Evolutionary conservation across 768 basidiomycete genomes (phyloP).

Genomic region (Tephrocybe sp.): DNA sequence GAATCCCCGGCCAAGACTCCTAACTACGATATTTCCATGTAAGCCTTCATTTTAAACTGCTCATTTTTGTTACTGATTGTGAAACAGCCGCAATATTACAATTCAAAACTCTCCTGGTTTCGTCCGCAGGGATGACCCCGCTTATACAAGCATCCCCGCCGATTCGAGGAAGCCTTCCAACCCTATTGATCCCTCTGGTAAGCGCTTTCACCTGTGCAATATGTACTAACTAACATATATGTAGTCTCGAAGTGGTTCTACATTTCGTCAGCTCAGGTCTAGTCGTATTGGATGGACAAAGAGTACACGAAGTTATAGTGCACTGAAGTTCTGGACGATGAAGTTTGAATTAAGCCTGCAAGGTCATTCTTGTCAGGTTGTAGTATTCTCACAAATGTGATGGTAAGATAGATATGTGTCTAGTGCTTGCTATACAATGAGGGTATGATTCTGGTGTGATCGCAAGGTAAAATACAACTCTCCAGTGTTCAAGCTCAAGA

Average conservation of each 20-base stretch:
- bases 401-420: too few relatives aligned
- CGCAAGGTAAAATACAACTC: constrained; percentile 17
- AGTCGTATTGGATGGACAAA: constrained; percentile 16
- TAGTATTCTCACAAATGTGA: too few relatives aligned
- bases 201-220: constrained; percentile 24
- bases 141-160: constrained; percentile 65
- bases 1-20: constrained; percentile 74
- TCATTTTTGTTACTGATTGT: constrained; percentile 5
- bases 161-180: constrained; percentile 85
- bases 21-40: constrained; percentile 84
- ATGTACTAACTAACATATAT: constrained; percentile 6
- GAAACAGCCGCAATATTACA: constrained; percentile 75
- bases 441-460: constrained; percentile 11
- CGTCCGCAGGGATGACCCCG: constrained; percentile 58
- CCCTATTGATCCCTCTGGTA: constrained; percentile 89
- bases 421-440: constrained; percentile 18
- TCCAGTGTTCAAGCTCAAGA: constrained; percentile 19
- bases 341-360: too few relatives aligned
- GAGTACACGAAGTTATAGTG: background rate
- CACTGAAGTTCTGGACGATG: background rate
- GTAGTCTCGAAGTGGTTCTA: constrained; percentile 93
- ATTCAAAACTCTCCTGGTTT: constrained; percentile 73
- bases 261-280: constrained; percentile 87
- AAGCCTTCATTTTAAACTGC: constrained; percentile 27
- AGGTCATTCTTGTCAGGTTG: too few relatives aligned